phyloP scores from a whole-genome alignment of 305 asterid genomes.

The Striga hermonthica region DNA sequence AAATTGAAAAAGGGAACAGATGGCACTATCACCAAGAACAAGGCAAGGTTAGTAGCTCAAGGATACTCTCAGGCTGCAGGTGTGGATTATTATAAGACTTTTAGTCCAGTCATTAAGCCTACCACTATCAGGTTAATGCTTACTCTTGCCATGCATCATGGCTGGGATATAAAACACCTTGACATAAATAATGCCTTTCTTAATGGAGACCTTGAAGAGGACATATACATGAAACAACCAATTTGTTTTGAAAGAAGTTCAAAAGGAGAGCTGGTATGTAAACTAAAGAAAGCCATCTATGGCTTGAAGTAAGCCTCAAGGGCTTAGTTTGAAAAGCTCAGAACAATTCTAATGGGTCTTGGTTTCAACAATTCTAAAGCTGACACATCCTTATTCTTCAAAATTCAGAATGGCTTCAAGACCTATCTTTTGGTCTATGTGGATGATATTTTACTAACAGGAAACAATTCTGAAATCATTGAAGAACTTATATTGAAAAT shows the following conservation, averaged over 20 bases:
- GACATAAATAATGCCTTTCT: not conserved
- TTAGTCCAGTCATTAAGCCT: too few relatives aligned
- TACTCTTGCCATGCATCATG: too few relatives aligned
- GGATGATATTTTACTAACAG: not conserved
- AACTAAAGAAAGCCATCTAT: not conserved
- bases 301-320: not conserved
- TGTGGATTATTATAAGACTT: not conserved
- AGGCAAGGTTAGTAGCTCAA: not conserved
- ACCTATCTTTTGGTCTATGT: not conserved
- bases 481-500: not conserved
- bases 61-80: not conserved
- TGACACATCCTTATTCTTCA: not conserved
- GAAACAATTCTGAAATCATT: not conserved
- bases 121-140: too few relatives aligned
- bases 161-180: too few relatives aligned
- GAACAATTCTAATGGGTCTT: not conserved
- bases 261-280: not conserved
- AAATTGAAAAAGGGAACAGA: not conserved
- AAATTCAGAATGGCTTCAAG: not conserved
- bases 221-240: not conserved
- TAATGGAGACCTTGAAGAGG: not conserved
- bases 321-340: not conserved
- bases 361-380: not conserved
- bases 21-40: not conserved
- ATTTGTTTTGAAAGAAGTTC: not conserved